Percentiles rank a stretch among this genome's conserved stretches.
These are phyloP conservation scores for Yamadazyma kanchanaburiensis DNA, from an alignment of 1,139 yeast genomes.

Conservation along the genomic window DNA sequence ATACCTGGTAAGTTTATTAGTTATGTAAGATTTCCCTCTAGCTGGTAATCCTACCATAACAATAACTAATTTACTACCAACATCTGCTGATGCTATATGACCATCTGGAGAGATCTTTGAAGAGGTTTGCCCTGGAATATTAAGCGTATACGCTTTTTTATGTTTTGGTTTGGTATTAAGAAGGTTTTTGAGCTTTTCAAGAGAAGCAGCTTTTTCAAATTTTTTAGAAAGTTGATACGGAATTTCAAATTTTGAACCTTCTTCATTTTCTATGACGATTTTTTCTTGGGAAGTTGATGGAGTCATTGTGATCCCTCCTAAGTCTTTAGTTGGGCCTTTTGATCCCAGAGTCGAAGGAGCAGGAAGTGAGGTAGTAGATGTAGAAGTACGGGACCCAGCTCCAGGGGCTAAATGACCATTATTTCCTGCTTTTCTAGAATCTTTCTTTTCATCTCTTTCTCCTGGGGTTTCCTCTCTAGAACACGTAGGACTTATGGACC, in stretches of 20 bases:
- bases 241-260: constrained; percentile 13
- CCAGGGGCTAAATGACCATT: not conserved
- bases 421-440: not conserved
- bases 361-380: too few species aligned
- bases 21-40: constrained; percentile 87
- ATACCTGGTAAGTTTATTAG: constrained; percentile 83
- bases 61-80: constrained; percentile 80
- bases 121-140: constrained; percentile 89
- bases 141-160: constrained; percentile 71
- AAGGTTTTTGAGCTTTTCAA: constrained; percentile 37
- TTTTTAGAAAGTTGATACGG: constrained; percentile 33
- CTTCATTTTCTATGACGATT: constrained; percentile 4
- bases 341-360: not conserved
- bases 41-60: constrained; percentile 96
- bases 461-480: not conserved
- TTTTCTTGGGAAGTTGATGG: constrained; percentile 1
- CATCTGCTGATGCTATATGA: constrained; percentile 64
- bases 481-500: constrained; percentile 10
- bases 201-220: constrained; percentile 40
- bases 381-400: too few species aligned
- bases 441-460: not conserved
- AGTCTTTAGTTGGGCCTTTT: not conserved
- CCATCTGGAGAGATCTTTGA: constrained; percentile 85
- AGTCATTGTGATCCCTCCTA: constrained; percentile 1
- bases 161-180: constrained; percentile 39